A percentile compares a stretch with the other conserved stretches of the same genome.
Conservation (phyloP, 768 basidiomycete species). For the Ephemerocybe angulata region DNA sequence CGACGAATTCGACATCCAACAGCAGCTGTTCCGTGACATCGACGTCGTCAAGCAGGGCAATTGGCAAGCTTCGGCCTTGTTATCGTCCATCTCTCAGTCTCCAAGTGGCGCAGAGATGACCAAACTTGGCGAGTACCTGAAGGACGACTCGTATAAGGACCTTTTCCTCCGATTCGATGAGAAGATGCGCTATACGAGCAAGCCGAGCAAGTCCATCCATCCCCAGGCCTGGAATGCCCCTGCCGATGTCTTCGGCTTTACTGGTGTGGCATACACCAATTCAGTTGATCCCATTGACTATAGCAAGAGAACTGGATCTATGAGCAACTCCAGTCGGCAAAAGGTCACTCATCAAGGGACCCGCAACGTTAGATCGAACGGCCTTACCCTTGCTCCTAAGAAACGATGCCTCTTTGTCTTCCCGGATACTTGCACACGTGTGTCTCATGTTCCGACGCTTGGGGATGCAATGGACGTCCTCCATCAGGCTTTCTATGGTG, state of each 20-base stretch:
- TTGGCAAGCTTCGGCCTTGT: neutral
- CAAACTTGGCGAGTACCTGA: neutral
- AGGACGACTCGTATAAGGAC: neutral
- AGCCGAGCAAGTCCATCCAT: neutral
- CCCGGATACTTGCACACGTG: neutral
- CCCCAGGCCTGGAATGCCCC: neutral
- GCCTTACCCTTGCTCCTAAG: neutral
- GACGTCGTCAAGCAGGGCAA: neutral
- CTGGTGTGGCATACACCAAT: neutral
- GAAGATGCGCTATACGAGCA: neutral
- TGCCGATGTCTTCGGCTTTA: neutral
- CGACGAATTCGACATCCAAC: neutral
- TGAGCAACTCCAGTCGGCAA: neutral
- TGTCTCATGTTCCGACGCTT: neutral
- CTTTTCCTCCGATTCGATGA: neutral
- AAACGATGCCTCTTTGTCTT: conserved; percentile 1
- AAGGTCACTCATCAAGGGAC: neutral
- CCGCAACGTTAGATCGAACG: neutral
- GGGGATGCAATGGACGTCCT: conserved; percentile 4
- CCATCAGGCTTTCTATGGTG: neutral
- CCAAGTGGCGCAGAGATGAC: neutral
- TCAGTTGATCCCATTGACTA: neutral
- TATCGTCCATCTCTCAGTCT: neutral
- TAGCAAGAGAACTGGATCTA: neutral
- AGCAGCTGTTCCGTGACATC: neutral